Evolutionary conservation across 352 stramenopile genomes (phyloP).

Genomic region (Plasmopara halstedii): DNA sequence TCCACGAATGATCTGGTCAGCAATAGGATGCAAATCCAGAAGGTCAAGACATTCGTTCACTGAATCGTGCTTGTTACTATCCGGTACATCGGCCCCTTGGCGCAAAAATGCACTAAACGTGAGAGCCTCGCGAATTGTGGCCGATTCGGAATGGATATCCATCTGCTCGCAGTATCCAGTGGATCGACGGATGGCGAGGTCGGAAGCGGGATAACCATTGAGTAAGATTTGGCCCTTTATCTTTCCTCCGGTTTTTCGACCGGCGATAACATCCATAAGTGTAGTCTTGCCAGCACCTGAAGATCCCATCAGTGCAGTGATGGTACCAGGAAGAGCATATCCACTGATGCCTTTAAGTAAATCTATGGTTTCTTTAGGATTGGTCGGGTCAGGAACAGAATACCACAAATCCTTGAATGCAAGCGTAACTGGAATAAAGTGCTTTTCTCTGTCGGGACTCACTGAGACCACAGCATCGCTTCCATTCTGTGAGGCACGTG

Average conservation of each 20-base stretch:
- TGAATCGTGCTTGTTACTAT: slow-evolving; percentile 9
- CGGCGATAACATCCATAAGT: slow-evolving; percentile 3
- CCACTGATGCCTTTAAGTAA: slow-evolving; percentile 3
- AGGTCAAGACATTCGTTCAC: not conserved
- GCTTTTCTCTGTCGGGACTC: not conserved
- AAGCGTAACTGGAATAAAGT: not conserved
- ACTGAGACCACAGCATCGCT: slow-evolving; percentile 2
- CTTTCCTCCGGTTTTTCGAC: slow-evolving; percentile 1
- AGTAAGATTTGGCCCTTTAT: slow-evolving; percentile 1
- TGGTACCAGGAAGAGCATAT: slow-evolving; percentile 1
- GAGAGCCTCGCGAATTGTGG: slow-evolving; percentile 70
- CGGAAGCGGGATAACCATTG: slow-evolving; percentile 30
- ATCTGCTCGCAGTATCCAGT: slow-evolving; percentile 72
- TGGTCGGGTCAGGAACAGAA: not conserved
- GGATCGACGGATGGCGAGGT: slow-evolving; percentile 37
- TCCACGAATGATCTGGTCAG: not conserved
- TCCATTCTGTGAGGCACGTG: not conserved
- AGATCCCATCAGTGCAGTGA: slow-evolving; percentile 4
- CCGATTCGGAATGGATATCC: slow-evolving; percentile 78
- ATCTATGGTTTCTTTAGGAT: slow-evolving; percentile 2
- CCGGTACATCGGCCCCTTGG: slow-evolving; percentile 26
- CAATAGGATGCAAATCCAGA: not conserved
- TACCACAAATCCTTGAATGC: slow-evolving; percentile 3
- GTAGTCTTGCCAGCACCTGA: slow-evolving; percentile 4
- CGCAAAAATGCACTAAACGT: slow-evolving; percentile 25